These are phyloP conservation scores for Agapanthus africanus DNA, from an alignment of 106 monocot genomes.

Conservation along the genomic window DNA sequence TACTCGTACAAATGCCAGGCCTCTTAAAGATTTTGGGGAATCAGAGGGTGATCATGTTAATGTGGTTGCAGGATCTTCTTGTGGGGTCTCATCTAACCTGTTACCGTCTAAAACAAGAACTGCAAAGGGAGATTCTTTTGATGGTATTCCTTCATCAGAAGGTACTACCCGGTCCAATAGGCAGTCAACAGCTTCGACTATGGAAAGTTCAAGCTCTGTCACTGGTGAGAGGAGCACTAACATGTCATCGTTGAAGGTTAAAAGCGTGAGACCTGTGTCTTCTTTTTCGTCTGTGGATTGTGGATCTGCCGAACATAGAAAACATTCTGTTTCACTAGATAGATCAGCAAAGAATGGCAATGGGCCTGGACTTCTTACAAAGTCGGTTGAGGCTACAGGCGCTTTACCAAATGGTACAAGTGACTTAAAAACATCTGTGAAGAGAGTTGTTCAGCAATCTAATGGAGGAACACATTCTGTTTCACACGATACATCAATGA, in stretches of 20 bases:
- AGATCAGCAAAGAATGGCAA: slow-evolving; percentile 7
- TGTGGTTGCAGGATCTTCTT: background rate
- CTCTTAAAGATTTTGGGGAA: slow-evolving; percentile 6
- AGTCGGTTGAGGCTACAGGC: too few species aligned
- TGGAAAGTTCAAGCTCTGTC: slow-evolving; percentile 11
- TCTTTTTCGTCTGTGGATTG: slow-evolving; percentile 17
- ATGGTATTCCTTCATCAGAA: slow-evolving; percentile 2
- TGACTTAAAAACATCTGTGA: too few species aligned
- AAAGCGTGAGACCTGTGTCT: slow-evolving; percentile 2
- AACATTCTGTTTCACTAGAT: slow-evolving; percentile 7
- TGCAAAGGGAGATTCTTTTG: background rate
- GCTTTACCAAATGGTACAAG: too few species aligned
- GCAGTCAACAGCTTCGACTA: background rate
- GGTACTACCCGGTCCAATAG: background rate
- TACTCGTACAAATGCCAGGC: background rate
- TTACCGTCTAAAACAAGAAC: slow-evolving; percentile 8
- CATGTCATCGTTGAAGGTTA: slow-evolving; percentile 14
- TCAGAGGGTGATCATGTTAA: background rate
- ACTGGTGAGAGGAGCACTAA: slow-evolving; percentile 8
- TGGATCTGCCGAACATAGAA: slow-evolving; percentile 10
- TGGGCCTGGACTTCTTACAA: background rate
- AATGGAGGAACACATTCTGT: slow-evolving; percentile 3
- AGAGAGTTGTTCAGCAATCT: too few species aligned
- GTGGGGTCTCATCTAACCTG: background rate
- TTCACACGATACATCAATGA: slow-evolving; percentile 8